These are phyloP conservation scores for Cantharellus cinnabarinus DNA, from an alignment of 768 basidiomycete genomes.

Conservation along the genomic window DNA sequence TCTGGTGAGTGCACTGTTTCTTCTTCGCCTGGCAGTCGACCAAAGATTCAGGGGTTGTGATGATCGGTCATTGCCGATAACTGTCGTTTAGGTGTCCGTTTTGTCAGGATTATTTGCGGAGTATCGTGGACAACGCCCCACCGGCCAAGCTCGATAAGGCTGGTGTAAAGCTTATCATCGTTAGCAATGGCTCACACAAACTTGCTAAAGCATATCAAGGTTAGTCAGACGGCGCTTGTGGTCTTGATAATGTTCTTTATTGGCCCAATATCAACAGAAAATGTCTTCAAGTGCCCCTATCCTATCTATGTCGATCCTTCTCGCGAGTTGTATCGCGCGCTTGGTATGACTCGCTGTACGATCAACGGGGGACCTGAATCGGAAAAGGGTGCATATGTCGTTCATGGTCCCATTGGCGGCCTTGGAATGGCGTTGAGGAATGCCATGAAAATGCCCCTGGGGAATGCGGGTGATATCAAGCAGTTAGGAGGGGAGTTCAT, in stretches of 20 bases:
- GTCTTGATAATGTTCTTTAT: no score
- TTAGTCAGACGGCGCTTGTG: constrained; percentile 13
- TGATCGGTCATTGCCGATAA: background rate
- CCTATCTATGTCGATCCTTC: constrained; percentile 64
- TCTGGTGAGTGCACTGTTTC: background rate
- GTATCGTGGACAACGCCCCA: constrained; percentile 31
- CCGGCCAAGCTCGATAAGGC: constrained; percentile 27
- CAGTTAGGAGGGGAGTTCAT: constrained; percentile 87
- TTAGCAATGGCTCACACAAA: constrained; percentile 57
- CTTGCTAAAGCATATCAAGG: constrained; percentile 59
- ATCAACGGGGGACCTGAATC: constrained; percentile 23
- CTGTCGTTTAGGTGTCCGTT: constrained; percentile 61
- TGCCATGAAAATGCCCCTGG: constrained; percentile 50
- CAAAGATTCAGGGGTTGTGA: background rate
- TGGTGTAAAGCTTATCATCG: constrained; percentile 43
- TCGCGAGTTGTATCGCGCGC: constrained; percentile 39
- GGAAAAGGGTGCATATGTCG: constrained; percentile 36
- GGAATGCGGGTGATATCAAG: constrained; percentile 58
- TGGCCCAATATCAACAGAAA: constrained; percentile 18
- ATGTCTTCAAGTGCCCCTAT: constrained; percentile 50
- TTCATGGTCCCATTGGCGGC: constrained; percentile 42
- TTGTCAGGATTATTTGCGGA: constrained; percentile 75
- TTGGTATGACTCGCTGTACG: constrained; percentile 51
- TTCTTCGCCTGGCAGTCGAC: background rate
- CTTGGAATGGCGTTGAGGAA: constrained; percentile 56